Base-by-base conservation (phyloP, 441 rosid genomes). In the Breynia disticha region DNA sequence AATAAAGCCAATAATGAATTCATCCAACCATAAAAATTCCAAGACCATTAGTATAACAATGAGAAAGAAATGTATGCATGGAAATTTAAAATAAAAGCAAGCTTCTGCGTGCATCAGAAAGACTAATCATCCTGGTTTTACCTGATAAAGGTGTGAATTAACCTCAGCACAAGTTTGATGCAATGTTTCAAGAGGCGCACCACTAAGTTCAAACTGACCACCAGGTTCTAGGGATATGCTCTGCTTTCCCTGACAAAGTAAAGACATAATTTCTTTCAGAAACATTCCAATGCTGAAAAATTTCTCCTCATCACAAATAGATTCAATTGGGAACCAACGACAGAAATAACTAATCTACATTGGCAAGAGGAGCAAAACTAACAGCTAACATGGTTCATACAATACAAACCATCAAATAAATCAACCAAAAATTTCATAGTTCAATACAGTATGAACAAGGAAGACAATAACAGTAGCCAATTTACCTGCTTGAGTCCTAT, bases 121-220 rank as follows among this genome's bases (percentile, higher is more conserved):
- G 35, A 28, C 5, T 41, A 41, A 41, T 41, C 44, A 41, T 41
- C 10, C 13, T 11, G 3, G n/a, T 15, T 9, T 59, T 19, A 86
- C 99, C 93, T 93, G 99, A 79, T 93, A 93, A 62, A 93, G 97
- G 66, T 93, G 99, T 19, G 99, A 89, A 71, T 93, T 93, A 67
- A 93, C 99, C 79, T 86, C 97, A 46, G 99, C 97, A 73, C 99
- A 93, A 16, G 98, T 93, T 76, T 89, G 98, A 67, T 93, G 98
- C 81, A 93, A 71, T 52, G 98, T 93, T 72, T 89, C 98, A 63
- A 93, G 86, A 66, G 98, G 97, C 60, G 98, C 98, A 19, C 98
- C 98, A 64, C 98, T 93, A 46, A 93, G 97, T 86, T 93, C 98
- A 65, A 93, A 86, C 54, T 93, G 97, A 69, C 97, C 98, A 11